Evolutionary conservation across 768 basidiomycete genomes (phyloP), one percentile per base, ranked within the genome.

Genomic region (Mycena rosella): DNA sequence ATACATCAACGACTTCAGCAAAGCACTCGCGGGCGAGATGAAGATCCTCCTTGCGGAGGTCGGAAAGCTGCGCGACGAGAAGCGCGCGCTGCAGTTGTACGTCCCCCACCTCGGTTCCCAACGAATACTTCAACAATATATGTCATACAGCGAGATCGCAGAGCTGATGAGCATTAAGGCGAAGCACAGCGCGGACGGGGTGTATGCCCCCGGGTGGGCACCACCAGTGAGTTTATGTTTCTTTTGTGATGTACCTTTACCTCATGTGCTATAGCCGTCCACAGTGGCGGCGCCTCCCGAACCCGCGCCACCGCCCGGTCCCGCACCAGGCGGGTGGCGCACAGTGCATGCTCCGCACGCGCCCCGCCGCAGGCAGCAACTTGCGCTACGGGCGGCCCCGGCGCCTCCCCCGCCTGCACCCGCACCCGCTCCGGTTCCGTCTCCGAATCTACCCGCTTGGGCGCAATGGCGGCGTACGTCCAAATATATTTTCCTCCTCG

Each of bases 1-100:
- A 82, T 88, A 88, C 74, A 74, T 88, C 57, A 86, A 87, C 68
- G 87, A 88, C 72, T 88, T 88, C 74, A 88, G 86, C 77, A 89
- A 89, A 70, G 88, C 88, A 1, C 84, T 89, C 42, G 88, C 88
- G 11, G 76, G 82, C 60, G 88, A 89, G 74, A 87, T 89, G n/a
- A 85, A 88, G 38, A 88, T 89, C 60, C 82, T 89, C 18, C 83
- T 89, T 27, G 83, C 84, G 24, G 88, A 89, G 70, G 88, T 89
- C 20, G 88, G 88, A 27, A 87, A 89, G 71, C 82, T 89, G 27
- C 81, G 88, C 57, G 88, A 89, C 60, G 88, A 89, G 74, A 84
- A 88, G 48, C 78, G 87, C 29, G 82, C 85, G 48, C 76, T 89
- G 63, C 88, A 89, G 65, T 86, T 85, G 88, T 88, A 66, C 72